A percentile compares a stretch with the other conserved stretches of the same genome.
Conservation (phyloP, 2,329 filamentous ascomycete genomes). For the Gnomoniopsis sp. region DNA sequence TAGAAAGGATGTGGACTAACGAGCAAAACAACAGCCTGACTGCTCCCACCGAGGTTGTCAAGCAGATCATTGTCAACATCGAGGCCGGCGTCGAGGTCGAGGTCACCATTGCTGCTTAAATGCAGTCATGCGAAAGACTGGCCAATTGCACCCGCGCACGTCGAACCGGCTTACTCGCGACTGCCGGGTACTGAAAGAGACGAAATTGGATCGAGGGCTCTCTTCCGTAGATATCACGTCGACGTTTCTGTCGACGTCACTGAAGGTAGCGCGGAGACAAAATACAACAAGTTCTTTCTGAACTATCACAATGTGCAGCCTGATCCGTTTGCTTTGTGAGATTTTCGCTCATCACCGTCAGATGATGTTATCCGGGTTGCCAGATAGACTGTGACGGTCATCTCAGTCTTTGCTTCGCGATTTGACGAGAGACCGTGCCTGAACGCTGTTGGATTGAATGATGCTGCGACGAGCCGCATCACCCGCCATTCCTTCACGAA, state of each 20-base stretch:
- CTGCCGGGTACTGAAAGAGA: neutral
- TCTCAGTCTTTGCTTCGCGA: no score
- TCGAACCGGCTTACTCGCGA: neutral
- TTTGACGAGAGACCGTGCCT: no score
- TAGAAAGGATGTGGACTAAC: constrained; percentile 19
- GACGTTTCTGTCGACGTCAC: constrained; percentile 4
- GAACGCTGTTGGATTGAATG: no score
- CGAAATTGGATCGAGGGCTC: neutral
- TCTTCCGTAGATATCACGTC: neutral
- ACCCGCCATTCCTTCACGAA: no score
- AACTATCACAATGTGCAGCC: neutral
- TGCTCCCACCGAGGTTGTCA: constrained; percentile 95
- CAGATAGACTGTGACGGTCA: no score
- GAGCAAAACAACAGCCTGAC: constrained; percentile 61
- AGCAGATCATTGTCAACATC: constrained; percentile 96
- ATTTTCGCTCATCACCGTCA: neutral
- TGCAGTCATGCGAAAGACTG: neutral
- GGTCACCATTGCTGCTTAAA: constrained; percentile 84
- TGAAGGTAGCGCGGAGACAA: constrained; percentile 8
- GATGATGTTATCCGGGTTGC: neutral
- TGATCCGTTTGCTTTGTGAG: neutral
- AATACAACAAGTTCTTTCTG: neutral
- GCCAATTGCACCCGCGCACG: neutral
- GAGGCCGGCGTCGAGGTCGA: constrained; percentile 91
- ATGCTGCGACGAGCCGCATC: no score